Percentiles rank a stretch among this genome's conserved stretches.
Evolutionary conservation across 2,329 filamentous ascomycete species (phyloP).

Genomic region (Fusarium bulbicola): DNA sequence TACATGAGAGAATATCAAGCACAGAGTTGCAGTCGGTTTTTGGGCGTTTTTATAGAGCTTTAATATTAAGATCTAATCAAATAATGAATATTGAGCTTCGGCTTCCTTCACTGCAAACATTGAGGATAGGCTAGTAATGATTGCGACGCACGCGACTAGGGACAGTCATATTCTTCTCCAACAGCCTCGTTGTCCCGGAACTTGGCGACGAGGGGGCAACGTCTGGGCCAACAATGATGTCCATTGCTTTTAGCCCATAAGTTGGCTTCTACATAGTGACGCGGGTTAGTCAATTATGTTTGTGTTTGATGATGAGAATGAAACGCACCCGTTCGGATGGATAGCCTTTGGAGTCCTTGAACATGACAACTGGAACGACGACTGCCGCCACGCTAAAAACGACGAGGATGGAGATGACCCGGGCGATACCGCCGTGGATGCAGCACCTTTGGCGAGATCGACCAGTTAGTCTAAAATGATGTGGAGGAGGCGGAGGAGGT

Average conservation of each 20-base stretch:
- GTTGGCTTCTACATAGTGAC: not conserved
- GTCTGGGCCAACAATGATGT: not conserved
- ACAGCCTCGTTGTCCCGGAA: not conserved
- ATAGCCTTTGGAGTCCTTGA: accelerated
- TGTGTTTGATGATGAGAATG: not conserved
- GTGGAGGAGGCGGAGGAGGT: too few relatives aligned
- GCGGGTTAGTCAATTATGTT: not conserved
- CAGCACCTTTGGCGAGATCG: accelerated
- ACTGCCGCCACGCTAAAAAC: not conserved
- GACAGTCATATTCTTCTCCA: not conserved
- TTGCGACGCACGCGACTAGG: not conserved
- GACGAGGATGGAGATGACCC: accelerated
- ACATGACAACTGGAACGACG: not conserved
- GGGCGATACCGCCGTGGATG: accelerated
- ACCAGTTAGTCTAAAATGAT: too few relatives aligned
- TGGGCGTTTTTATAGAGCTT: not conserved
- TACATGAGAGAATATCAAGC: conserved; percentile 1
- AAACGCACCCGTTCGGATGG: not conserved
- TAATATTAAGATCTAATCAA: not conserved
- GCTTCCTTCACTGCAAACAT: not conserved
- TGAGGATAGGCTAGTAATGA: not conserved
- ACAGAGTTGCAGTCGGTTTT: conserved; percentile 1
- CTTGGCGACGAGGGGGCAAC: not conserved
- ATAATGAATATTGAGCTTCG: not conserved
- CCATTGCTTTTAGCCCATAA: not conserved